A percentile compares a stretch with the other conserved stretches of the same genome.
Evolutionary conservation across 352 stramenopile genomes (phyloP).

Genomic region (Blastocystis hominis): DNA sequence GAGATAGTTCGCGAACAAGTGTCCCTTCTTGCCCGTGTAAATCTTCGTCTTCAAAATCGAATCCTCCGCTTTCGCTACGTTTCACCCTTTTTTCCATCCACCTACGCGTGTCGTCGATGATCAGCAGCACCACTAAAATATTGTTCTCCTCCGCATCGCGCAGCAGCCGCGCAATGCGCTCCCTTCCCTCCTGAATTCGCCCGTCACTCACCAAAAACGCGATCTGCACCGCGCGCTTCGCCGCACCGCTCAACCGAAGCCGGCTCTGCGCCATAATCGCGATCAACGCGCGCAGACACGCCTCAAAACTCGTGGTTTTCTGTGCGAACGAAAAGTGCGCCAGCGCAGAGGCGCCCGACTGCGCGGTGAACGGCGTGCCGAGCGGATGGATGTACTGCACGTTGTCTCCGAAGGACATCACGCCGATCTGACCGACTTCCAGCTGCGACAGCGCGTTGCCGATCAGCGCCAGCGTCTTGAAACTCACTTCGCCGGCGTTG

Average conservation of each 20-base stretch:
- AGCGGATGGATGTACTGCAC: constrained; percentile 87
- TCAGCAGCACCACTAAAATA: constrained; percentile 92
- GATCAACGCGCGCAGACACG: constrained; percentile 83
- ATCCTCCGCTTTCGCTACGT: constrained; percentile 64
- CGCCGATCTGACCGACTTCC: constrained; percentile 62
- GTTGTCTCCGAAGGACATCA: constrained; percentile 85
- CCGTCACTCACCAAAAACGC: constrained; percentile 97
- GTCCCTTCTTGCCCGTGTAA: constrained; percentile 86
- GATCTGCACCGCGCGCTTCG: constrained; percentile 79
- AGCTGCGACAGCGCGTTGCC: constrained; percentile 84
- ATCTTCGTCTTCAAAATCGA: constrained; percentile 96
- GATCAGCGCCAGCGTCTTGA: constrained; percentile 87
- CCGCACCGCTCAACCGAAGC: constrained; percentile 62
- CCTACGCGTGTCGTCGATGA: constrained; percentile 77
- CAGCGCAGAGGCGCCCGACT: constrained; percentile 82
- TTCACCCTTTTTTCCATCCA: background rate
- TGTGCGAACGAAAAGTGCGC: constrained; percentile 90
- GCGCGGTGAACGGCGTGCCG: constrained; percentile 86
- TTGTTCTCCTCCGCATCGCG: constrained; percentile 89
- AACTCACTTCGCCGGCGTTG: constrained; percentile 82
- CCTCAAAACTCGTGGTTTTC: constrained; percentile 86
- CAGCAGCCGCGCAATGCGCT: constrained; percentile 83
- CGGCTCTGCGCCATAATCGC: constrained; percentile 73
- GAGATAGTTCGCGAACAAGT: constrained; percentile 92
- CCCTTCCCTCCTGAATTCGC: constrained; percentile 88